Evolutionary conservation across 305 asterid species (phyloP).

Genomic region (Fraxinus latifolia): DNA sequence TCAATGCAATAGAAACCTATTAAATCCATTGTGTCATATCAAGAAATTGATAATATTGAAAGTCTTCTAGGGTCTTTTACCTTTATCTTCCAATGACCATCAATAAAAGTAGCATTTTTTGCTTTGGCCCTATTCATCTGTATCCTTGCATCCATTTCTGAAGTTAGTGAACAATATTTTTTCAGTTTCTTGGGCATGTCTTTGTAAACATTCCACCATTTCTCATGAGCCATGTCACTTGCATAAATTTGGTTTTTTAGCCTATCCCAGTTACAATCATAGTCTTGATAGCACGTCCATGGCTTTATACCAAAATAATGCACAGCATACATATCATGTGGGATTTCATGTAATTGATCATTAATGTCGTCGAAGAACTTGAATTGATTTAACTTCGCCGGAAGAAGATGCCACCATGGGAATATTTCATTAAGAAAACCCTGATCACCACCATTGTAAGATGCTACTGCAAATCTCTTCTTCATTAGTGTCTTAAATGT

Average conservation of each 20-base stretch:
- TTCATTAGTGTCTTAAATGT: slow-evolving; percentile 53
- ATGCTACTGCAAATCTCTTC: slow-evolving; percentile 32
- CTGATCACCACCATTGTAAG: slow-evolving; percentile 81
- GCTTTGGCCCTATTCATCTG: slow-evolving; percentile 37
- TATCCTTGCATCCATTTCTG: slow-evolving; percentile 41
- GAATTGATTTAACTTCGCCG: slow-evolving; percentile 40
- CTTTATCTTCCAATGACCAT: slow-evolving; percentile 65
- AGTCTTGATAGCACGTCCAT: slow-evolving; percentile 77
- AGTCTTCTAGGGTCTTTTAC: slow-evolving; percentile 48
- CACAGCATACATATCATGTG: slow-evolving; percentile 29
- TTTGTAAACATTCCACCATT: slow-evolving; percentile 68
- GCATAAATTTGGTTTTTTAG: slow-evolving; percentile 33
- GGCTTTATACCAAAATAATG: slow-evolving; percentile 84
- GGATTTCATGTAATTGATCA: slow-evolving; percentile 14
- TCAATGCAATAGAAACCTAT: not conserved
- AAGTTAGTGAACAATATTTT: slow-evolving; percentile 42
- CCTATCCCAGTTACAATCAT: slow-evolving; percentile 80
- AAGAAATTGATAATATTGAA: not conserved
- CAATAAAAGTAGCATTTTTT: slow-evolving; percentile 34
- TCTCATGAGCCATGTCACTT: slow-evolving; percentile 58
- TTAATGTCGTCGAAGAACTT: slow-evolving; percentile 29
- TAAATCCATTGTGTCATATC: not conserved
- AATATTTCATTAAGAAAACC: slow-evolving; percentile 66
- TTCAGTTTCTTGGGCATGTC: slow-evolving; percentile 46
- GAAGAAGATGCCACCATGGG: slow-evolving; percentile 78